Evolutionary conservation across 2,329 filamentous ascomycete species (phyloP).

Genomic region (Trichoderma oligosporum): DNA sequence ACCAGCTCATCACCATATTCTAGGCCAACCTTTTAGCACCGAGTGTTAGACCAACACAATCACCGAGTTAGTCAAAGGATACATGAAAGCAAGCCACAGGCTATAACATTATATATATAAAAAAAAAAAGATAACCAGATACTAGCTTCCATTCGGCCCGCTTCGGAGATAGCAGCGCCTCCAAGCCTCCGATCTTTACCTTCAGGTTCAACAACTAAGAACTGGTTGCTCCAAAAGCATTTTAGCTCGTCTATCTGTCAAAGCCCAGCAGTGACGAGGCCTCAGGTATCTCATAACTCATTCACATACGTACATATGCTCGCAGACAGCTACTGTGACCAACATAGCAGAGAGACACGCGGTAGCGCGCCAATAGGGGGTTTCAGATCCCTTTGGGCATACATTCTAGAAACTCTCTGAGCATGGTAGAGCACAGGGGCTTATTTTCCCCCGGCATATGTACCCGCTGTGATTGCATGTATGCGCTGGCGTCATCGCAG

Average conservation of each 20-base stretch:
- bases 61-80: background rate
- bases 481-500: slow-evolving; percentile 6
- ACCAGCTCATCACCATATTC: too few species aligned
- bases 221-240: too few species aligned
- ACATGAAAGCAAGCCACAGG: background rate
- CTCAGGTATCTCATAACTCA: too few species aligned
- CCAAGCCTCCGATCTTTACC: too few species aligned
- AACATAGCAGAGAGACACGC: slow-evolving; percentile 2
- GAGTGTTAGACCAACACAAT: background rate
- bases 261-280: background rate
- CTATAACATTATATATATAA: background rate
- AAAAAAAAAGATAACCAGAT: background rate
- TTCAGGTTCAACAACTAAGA: too few species aligned
- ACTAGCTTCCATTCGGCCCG: slow-evolving; percentile 2
- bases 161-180: background rate
- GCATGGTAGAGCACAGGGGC: background rate
- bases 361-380: slow-evolving; percentile 15
- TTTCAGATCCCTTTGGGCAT: background rate
- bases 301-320: background rate
- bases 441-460: background rate
- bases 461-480: slow-evolving; percentile 8
- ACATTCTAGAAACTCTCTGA: background rate
- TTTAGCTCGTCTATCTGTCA: background rate
- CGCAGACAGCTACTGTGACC: background rate
- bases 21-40: too few species aligned